Evolutionary conservation across 805 yeast species (phyloP).

Genomic region (Hanseniaspora nectarophila): DNA sequence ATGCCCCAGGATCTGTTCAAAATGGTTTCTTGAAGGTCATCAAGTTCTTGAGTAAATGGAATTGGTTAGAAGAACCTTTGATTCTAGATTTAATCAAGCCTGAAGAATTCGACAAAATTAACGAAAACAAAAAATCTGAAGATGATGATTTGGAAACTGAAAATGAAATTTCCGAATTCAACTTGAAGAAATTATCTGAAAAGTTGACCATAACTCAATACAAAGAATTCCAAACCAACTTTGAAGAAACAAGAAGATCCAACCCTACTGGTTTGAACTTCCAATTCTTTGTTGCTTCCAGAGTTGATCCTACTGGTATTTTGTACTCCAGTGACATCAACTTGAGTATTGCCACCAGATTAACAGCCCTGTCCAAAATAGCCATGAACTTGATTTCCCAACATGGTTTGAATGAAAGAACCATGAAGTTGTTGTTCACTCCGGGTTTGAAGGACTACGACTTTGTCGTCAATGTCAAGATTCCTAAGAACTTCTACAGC

Average conservation of each 20-base stretch:
- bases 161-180: constrained; percentile 25
- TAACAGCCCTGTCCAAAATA: constrained; percentile 76
- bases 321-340: constrained; percentile 60
- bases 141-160: constrained; percentile 22
- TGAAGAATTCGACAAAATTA: constrained; percentile 14
- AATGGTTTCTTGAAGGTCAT: constrained; percentile 71
- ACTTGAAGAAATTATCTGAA: constrained; percentile 42
- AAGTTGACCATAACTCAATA: constrained; percentile 48
- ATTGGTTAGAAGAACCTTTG: constrained; percentile 84
- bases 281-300: constrained; percentile 74
- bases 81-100: constrained; percentile 63
- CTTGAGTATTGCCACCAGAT: constrained; percentile 71
- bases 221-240: constrained; percentile 51
- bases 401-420: constrained; percentile 34
- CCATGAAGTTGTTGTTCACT: constrained; percentile 51
- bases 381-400: constrained; percentile 45
- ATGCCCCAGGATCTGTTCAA: constrained; percentile 64
- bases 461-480: constrained; percentile 52
- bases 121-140: constrained; percentile 26
- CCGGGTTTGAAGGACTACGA: constrained; percentile 81
- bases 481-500: constrained; percentile 32
- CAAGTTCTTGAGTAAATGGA: constrained; percentile 68
- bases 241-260: constrained; percentile 51
- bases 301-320: constrained; percentile 75
- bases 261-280: constrained; percentile 75